Conservation (phyloP, 345 rosid genomes). For the Arabidopsis arenosa region DNA sequence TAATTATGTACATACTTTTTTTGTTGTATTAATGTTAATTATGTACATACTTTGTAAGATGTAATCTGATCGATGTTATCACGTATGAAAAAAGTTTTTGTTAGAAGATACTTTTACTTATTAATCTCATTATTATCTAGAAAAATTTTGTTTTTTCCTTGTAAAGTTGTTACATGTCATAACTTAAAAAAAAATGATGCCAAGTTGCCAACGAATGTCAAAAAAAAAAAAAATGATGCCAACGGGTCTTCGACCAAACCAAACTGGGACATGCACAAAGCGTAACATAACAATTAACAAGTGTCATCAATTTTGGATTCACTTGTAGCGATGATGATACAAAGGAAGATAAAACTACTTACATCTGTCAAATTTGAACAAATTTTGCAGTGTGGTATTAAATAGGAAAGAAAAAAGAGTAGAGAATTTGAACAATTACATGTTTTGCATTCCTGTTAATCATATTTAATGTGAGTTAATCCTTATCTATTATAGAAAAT, state of each 20-base stretch:
- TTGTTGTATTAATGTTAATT: not conserved
- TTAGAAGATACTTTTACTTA: not conserved
- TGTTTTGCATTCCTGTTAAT: not conserved
- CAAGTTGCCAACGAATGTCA: too few relatives aligned
- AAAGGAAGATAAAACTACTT: too few relatives aligned
- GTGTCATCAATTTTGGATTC: too few relatives aligned
- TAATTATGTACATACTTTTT: not conserved
- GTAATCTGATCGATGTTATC: not conserved
- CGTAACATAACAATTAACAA: too few relatives aligned
- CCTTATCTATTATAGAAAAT: not conserved
- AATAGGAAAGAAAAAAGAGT: too few relatives aligned
- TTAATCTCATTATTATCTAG: not conserved
- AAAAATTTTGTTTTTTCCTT: not conserved
- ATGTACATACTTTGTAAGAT: conserved; percentile 5
- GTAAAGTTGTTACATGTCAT: not conserved
- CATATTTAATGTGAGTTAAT: not conserved
- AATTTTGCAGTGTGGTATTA: too few relatives aligned
- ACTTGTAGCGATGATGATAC: too few relatives aligned
- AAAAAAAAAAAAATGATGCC: too few relatives aligned
- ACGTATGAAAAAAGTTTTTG: not conserved
- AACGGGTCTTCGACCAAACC: too few relatives aligned
- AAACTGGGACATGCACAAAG: too few relatives aligned
- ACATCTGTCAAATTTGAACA: too few relatives aligned
- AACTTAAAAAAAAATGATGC: too few relatives aligned
- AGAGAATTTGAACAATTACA: not conserved